These are phyloP conservation scores for Fistulina hepatica DNA, from an alignment of 1,284 basidiomycete species.

Conservation along the genomic window DNA sequence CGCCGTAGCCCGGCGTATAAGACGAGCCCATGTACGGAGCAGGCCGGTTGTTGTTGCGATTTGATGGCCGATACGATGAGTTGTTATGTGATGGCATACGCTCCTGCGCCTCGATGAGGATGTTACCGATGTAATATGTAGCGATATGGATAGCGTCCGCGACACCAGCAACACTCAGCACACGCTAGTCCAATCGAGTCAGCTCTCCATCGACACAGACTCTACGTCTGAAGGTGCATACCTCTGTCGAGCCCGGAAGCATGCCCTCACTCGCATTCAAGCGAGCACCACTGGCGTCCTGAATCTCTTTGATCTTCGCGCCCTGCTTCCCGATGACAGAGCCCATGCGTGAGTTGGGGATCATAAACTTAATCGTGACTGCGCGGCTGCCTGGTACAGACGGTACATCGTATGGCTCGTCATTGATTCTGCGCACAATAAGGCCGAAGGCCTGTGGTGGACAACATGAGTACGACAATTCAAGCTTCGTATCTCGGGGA, in stretches of 20 bases:
- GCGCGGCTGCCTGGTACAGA: constrained; percentile 96
- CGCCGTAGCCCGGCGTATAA: constrained; percentile 51
- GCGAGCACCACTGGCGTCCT: constrained; percentile 94
- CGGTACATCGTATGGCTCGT: constrained; percentile 96
- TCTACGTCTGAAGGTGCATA: constrained; percentile 22
- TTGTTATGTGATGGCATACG: constrained; percentile 60
- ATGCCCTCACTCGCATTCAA: constrained; percentile 96
- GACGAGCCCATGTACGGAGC: constrained; percentile 46
- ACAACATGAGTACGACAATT: constrained; percentile 10
- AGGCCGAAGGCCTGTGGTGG: constrained; percentile 84
- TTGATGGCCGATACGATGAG: constrained; percentile 45
- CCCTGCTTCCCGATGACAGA: constrained; percentile 98
- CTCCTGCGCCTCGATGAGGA: constrained; percentile 91
- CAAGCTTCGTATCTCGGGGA: too few relatives aligned
- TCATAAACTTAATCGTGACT: constrained; percentile 99
- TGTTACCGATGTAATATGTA: constrained; percentile 97
- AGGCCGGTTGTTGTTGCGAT: constrained; percentile 12
- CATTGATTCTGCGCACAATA: constrained; percentile 97
- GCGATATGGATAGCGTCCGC: constrained; percentile 99
- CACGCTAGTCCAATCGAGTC: constrained; percentile 46
- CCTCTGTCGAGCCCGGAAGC: constrained; percentile 98
- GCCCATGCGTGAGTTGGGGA: constrained; percentile 99
- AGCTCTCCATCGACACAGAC: constrained; percentile 8
- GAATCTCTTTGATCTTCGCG: constrained; percentile 99
- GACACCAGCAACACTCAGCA: constrained; percentile 94